Base-by-base conservation (phyloP, 164 flowering plant species). In the Chloranthus sessilifolius region DNA sequence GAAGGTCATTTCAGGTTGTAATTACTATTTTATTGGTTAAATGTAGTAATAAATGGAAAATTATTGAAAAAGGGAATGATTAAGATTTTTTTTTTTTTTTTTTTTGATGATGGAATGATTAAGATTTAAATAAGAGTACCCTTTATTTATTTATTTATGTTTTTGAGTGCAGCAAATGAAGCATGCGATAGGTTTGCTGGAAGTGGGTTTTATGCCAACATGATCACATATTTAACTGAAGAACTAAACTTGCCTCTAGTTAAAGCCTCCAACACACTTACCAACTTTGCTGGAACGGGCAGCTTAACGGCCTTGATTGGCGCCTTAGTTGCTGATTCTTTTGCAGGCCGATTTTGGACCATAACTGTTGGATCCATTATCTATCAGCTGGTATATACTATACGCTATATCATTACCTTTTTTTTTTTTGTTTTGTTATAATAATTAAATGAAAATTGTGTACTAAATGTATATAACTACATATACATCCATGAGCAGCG, bases 141-240 rank as follows among this genome's bases (percentile, higher is more conserved):
- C 0, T 20, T 15, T 27, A 4, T 16, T 30, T 10, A 8, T 21
- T 10, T 1, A 31, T 2, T 38, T 25, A 24, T 34, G 7, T 26
- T 7, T 22, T 30, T 21, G 2, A 9, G 5, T 52, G 39, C 85
- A 83, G 91, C 73, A 22, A 81, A 69, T 47, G 91, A 83, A 22
- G 35, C 73, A 30, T 77, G 87, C 16, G 91, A 83, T 23, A 65
- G 73, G 56, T 77, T 83, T 47, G 87, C 83, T 0, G 11, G 61
- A 1, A 41, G 67, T 16, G 91, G 91, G 5, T 81, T 75, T 47
- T 69, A 76, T 49, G 71, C 81, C 19, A 83, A 83, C 60, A 66
- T 83, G 87, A 81, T 83, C 52, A 75, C 78, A 2, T 83, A 81
- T 56, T 56, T 83, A 31, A 83, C 87, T 0, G 64, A 73, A 17